Conservation (phyloP, 2,329 filamentous ascomycete genomes). For the Trichoderma harzianum region DNA sequence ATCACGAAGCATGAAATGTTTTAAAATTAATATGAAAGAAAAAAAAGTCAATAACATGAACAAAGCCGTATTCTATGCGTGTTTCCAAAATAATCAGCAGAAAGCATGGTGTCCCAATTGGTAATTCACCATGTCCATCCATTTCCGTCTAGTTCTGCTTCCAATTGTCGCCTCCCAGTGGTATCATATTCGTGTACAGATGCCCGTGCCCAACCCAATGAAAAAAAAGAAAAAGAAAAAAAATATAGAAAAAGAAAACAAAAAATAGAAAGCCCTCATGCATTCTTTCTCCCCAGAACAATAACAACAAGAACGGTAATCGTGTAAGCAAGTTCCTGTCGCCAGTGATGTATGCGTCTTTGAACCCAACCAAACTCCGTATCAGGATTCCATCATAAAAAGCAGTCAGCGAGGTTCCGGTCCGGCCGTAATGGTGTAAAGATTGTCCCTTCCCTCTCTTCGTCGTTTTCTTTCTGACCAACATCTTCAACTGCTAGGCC, state of each 20-base stretch:
- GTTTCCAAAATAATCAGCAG: not conserved
- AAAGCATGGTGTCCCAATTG: not conserved
- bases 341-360: constrained; percentile 15
- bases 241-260: not conserved
- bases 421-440: not conserved
- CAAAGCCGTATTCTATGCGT: not conserved
- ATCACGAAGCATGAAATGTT: not conserved
- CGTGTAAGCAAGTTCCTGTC: not conserved
- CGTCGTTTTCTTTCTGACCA: not conserved
- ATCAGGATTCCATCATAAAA: constrained; percentile 1
- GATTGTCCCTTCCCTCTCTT: not conserved
- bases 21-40: not conserved
- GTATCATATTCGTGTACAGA: constrained; percentile 19
- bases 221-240: not conserved
- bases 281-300: not conserved
- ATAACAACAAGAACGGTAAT: not conserved
- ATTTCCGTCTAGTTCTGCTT: constrained; percentile 8
- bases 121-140: not conserved
- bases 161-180: constrained; percentile 4
- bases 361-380: constrained; percentile 11
- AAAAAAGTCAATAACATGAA: not conserved
- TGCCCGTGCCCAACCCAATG: not conserved
- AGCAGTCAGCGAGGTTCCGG: not conserved
- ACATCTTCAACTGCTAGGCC: not conserved
- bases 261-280: not conserved